Percentiles rank a stretch among this genome's conserved stretches.
phyloP scores from a whole-genome alignment of 495 filamentous ascomycete genomes.

The Thermothielavioides terrestris region DNA sequence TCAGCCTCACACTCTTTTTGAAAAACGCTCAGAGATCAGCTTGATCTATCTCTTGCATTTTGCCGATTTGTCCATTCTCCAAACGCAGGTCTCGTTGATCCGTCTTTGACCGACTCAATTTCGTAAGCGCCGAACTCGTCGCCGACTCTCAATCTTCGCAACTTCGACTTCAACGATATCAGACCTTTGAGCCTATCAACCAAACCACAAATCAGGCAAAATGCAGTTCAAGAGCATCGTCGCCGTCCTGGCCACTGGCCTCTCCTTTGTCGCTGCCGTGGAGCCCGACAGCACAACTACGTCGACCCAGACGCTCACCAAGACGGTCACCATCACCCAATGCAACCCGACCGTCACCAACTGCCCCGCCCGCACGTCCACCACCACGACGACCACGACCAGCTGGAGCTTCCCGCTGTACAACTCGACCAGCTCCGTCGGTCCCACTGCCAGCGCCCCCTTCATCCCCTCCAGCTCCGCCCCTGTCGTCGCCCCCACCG shows the following conservation, averaged over 20 bases:
- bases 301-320: conserved; percentile 36
- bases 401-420: conserved; percentile 21
- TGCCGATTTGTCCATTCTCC: conserved; percentile 1
- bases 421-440: conserved; percentile 32
- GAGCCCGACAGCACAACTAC: conserved; percentile 27
- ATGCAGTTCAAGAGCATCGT: conserved; percentile 34
- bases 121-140: conserved; percentile 1
- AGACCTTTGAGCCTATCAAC: neutral
- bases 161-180: neutral
- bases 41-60: conserved; percentile 3
- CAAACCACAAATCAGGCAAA: conserved; percentile 11
- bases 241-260: conserved; percentile 25
- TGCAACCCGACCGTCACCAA: conserved; percentile 38
- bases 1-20: conserved; percentile 29
- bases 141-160: neutral
- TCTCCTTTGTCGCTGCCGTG: conserved; percentile 21
- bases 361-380: conserved; percentile 33
- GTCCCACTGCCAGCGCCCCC: conserved; percentile 30
- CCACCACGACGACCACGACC: conserved; percentile 17
- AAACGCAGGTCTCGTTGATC: conserved; percentile 8
- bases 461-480: conserved; percentile 20
- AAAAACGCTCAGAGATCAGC: neutral
- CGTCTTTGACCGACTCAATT: neutral
- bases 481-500: conserved; percentile 16
- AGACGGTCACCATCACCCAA: conserved; percentile 40